A percentile compares a stretch with the other conserved stretches of the same genome.
Conservation (phyloP, 1,284 basidiomycete genomes). For the Volvariella volvacea region DNA sequence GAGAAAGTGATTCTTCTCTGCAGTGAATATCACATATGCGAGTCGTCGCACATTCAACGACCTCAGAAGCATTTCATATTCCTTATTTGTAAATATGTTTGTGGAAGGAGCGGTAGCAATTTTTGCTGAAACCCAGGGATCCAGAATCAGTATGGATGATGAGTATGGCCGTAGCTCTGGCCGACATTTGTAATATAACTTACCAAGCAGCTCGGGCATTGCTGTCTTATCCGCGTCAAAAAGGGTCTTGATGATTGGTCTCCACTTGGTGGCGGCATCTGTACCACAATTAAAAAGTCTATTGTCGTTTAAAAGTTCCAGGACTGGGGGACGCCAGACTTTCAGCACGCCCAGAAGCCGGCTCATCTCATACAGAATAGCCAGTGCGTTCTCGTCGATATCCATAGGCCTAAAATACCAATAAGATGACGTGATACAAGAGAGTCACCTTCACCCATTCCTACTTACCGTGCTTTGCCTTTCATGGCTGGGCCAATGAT, state of each 20-base stretch:
- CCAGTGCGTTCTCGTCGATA: constrained; percentile 57
- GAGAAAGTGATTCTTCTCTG: constrained; percentile 87
- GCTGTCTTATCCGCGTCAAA: constrained; percentile 87
- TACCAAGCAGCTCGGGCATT: constrained; percentile 79
- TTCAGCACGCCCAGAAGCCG: constrained; percentile 75
- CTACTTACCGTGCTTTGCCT: constrained; percentile 54
- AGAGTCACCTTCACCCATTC: background rate
- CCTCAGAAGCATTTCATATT: constrained; percentile 88
- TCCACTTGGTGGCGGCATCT: constrained; percentile 61
- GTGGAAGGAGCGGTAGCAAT: constrained; percentile 83
- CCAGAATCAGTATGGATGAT: no score
- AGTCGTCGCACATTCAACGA: constrained; percentile 85
- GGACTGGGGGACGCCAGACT: constrained; percentile 78
- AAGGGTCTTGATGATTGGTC: constrained; percentile 70
- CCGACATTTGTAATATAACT: constrained; percentile 12
- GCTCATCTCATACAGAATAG: constrained; percentile 74
- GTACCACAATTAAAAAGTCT: constrained; percentile 78
- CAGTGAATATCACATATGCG: constrained; percentile 80
- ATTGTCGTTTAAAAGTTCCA: constrained; percentile 80
- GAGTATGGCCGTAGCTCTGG: constrained; percentile 8
- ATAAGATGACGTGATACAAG: background rate
- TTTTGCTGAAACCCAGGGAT: no score
- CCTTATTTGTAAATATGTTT: constrained; percentile 95
- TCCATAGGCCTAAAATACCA: constrained; percentile 52
- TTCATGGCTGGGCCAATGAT: constrained; percentile 80